phyloP scores from a whole-genome alignment of 306 rosid species.

The Vigna nakashimae region DNA sequence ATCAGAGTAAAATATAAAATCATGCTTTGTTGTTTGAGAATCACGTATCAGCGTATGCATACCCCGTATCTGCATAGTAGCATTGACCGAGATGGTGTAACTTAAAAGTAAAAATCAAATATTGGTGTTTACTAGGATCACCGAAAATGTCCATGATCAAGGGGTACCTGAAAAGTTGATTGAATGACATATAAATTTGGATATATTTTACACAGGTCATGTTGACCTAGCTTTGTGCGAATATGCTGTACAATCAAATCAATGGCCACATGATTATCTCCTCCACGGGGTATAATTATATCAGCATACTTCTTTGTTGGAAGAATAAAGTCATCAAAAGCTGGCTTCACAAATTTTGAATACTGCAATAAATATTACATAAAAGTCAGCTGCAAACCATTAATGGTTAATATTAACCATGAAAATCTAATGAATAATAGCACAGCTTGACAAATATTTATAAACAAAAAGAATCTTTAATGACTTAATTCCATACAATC shows the following conservation, averaged over 20 bases:
- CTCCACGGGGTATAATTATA: slow-evolving; percentile 97
- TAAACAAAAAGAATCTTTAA: slow-evolving; percentile 17
- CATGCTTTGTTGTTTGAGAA: slow-evolving; percentile 94
- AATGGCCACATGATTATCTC: slow-evolving; percentile 95
- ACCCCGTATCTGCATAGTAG: slow-evolving; percentile 82
- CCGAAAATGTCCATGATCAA: slow-evolving; percentile 23
- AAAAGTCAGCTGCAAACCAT: slow-evolving; percentile 34
- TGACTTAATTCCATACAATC: slow-evolving; percentile 33
- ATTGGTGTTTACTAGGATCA: slow-evolving; percentile 29
- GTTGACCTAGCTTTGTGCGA: slow-evolving; percentile 98
- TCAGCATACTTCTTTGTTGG: slow-evolving; percentile 99
- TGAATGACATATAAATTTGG: slow-evolving; percentile 92
- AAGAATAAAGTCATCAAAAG: slow-evolving; percentile 97
- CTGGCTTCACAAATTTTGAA: slow-evolving; percentile 97
- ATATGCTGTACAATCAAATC: slow-evolving; percentile 99
- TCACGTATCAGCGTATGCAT: slow-evolving; percentile 99
- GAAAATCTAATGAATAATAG: slow-evolving; percentile 16
- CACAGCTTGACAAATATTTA: slow-evolving; percentile 7
- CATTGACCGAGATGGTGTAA: slow-evolving; percentile 32
- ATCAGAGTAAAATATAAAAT: slow-evolving; percentile 94
- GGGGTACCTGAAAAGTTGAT: slow-evolving; percentile 90
- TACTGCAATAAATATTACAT: slow-evolving; percentile 67
- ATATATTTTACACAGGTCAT: slow-evolving; percentile 99
- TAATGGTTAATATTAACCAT: slow-evolving; percentile 17
- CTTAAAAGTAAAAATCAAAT: not conserved